Evolutionary conservation across 2,329 filamentous ascomycete species (phyloP).

Genomic region (Rosellinia necatrix): DNA sequence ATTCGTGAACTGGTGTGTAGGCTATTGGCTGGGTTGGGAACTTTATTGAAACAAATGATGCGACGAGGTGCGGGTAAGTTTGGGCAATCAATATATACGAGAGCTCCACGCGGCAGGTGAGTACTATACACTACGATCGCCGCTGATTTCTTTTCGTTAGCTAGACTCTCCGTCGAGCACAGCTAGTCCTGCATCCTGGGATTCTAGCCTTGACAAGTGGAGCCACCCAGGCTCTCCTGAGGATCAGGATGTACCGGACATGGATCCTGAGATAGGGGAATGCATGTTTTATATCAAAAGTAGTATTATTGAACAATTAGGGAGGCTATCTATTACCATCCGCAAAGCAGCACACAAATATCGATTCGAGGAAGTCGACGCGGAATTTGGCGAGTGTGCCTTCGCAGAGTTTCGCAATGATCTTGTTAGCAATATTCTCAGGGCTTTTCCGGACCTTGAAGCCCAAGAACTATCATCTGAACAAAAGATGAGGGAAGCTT

Average conservation of each 20-base stretch:
- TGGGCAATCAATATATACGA: neutral
- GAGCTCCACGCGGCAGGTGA: neutral
- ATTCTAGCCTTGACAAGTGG: neutral
- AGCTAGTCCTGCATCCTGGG: slow-evolving; percentile 4
- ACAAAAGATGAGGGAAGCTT: neutral
- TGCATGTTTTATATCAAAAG: neutral
- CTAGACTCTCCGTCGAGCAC: neutral
- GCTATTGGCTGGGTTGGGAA: slow-evolving; percentile 1
- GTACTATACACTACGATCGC: neutral
- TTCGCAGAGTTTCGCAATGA: slow-evolving; percentile 2
- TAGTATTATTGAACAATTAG: slow-evolving; percentile 1
- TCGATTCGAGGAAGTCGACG: slow-evolving; percentile 3
- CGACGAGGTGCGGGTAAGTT: neutral
- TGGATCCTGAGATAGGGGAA: slow-evolving; percentile 2
- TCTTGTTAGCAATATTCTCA: neutral
- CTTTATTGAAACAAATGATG: neutral
- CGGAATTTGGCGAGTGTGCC: neutral
- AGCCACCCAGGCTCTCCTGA: neutral
- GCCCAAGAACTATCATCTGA: neutral
- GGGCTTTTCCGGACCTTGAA: slow-evolving; percentile 1
- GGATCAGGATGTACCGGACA: neutral
- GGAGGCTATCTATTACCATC: neutral
- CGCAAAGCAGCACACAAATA: slow-evolving; percentile 1
- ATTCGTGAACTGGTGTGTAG: slow-evolving; percentile 1
- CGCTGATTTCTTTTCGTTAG: neutral